phyloP scores from a whole-genome alignment of 192 early-diverging fungal species.

The Gamsiella multidivaricata region DNA sequence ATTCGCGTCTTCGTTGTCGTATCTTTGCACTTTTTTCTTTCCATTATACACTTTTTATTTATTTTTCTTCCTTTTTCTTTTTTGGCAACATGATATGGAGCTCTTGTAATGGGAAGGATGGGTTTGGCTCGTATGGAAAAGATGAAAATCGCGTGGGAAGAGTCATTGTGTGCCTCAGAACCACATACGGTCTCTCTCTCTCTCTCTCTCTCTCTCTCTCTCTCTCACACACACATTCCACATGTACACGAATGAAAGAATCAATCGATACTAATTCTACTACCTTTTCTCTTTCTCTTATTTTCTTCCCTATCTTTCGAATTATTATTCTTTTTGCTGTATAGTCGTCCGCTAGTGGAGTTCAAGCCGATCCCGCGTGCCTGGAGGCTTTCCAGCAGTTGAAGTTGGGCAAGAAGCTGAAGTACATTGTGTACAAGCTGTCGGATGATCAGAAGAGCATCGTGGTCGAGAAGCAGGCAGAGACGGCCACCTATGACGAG shows the following conservation, averaged over 20 bases:
- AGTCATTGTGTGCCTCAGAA: too few relatives aligned
- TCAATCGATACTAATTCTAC: background rate
- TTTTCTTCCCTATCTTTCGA: background rate
- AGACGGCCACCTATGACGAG: slow-evolving; percentile 67
- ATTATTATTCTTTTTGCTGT: background rate
- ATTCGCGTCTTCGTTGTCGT: too few relatives aligned
- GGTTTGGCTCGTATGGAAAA: background rate
- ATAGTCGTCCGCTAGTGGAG: slow-evolving; percentile 78
- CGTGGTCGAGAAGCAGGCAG: slow-evolving; percentile 70
- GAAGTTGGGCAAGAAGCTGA: slow-evolving; percentile 78
- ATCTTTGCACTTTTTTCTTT: too few relatives aligned
- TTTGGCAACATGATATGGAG: background rate
- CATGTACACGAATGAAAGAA: too few relatives aligned
- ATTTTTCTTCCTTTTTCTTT: background rate
- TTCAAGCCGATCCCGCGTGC: slow-evolving; percentile 72
- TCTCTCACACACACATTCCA: too few relatives aligned
- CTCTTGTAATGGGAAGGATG: background rate
- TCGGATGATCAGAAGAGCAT: slow-evolving; percentile 74
- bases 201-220: too few relatives aligned
- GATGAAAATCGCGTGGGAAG: too few relatives aligned
- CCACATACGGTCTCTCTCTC: too few relatives aligned
- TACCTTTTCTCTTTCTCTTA: background rate
- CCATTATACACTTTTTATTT: background rate
- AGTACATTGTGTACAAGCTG: slow-evolving; percentile 88
- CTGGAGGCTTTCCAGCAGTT: slow-evolving; percentile 74